Percentiles rank a stretch among this genome's conserved stretches.
Evolutionary conservation across 1,139 yeast genomes (phyloP).

Genomic region (Debaryomycetaceae sp.): DNA sequence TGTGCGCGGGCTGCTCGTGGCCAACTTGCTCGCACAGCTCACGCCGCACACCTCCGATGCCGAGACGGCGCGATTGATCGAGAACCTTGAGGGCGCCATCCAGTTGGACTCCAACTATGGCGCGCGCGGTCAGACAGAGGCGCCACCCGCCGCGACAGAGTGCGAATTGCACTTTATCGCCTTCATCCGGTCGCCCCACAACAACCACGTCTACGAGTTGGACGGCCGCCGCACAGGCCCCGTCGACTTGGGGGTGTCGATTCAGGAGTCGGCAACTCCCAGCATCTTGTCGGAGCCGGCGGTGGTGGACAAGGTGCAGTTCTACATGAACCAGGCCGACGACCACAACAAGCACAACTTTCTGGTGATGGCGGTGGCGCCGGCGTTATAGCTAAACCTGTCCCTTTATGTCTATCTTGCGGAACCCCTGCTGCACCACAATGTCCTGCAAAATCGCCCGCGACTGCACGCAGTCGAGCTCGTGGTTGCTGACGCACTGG

Average conservation of each 20-base stretch:
- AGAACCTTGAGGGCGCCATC: conserved; percentile 44
- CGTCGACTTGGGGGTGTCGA: conserved; percentile 52
- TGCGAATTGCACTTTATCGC: conserved; percentile 76
- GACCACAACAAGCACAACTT: conserved; percentile 58
- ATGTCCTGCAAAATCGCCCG: conserved; percentile 38
- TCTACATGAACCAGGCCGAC: conserved; percentile 60
- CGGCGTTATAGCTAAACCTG: conserved; percentile 52
- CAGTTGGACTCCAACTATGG: conserved; percentile 58
- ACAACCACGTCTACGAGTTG: conserved; percentile 68
- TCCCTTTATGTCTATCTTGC: conserved; percentile 86
- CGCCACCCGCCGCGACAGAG: conserved; percentile 66
- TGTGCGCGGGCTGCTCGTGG: conserved; percentile 31
- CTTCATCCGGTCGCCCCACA: conserved; percentile 50
- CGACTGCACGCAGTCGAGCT: conserved; percentile 45
- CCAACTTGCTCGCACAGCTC: conserved; percentile 21
- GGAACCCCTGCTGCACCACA: conserved; percentile 42
- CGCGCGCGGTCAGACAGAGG: conserved; percentile 69
- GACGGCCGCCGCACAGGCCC: conserved; percentile 90
- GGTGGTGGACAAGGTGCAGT: conserved; percentile 53
- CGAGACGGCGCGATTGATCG: conserved; percentile 46
- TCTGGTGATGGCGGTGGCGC: conserved; percentile 66
- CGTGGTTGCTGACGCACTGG: conserved; percentile 26
- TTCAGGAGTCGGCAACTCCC: conserved; percentile 13
- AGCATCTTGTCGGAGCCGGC: conserved; percentile 54
- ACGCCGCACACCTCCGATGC: conserved; percentile 20